Conservation (phyloP, 116 monocot species). For the Posidonia oceanica region DNA sequence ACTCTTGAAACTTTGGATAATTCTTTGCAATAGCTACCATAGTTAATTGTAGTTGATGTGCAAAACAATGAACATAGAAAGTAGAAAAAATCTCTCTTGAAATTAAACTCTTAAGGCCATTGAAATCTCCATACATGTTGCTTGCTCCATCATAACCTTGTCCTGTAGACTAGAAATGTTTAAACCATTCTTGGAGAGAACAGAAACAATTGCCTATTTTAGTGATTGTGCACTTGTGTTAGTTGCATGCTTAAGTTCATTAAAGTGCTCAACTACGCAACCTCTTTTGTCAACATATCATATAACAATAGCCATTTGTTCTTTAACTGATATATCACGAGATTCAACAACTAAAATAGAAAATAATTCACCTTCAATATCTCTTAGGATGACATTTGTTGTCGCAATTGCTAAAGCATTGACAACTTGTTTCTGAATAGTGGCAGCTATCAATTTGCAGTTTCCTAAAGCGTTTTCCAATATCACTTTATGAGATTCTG, state of each 20-base stretch:
- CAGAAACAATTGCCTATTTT: not conserved
- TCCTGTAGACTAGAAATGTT: not conserved
- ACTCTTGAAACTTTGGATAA: not conserved
- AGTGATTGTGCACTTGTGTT: not conserved
- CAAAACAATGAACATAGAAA: conserved; percentile 20
- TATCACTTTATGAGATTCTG: not conserved
- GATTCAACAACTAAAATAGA: not conserved
- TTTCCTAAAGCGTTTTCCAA: conserved; percentile 7
- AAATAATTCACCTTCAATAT: conserved; percentile 6
- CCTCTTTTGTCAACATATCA: conserved; percentile 13
- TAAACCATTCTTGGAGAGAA: conserved; percentile 4
- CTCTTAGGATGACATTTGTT: not conserved
- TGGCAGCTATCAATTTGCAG: conserved; percentile 1
- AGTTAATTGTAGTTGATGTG: conserved; percentile 8
- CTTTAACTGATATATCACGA: conserved; percentile 5
- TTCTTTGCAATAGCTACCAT: not conserved
- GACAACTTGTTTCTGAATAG: conserved; percentile 14
- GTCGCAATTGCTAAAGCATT: not conserved
- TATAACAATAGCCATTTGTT: conserved; percentile 16
- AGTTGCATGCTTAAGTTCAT: conserved; percentile 5
- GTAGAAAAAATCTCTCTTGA: conserved; percentile 6
- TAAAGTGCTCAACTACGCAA: not conserved
- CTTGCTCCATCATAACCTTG: conserved; percentile 24
- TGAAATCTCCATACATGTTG: conserved; percentile 17
- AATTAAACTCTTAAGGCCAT: conserved; percentile 14